phyloP scores from a whole-genome alignment of 2,329 filamentous ascomycete species.

The Teratosphaeria zuluensis region DNA sequence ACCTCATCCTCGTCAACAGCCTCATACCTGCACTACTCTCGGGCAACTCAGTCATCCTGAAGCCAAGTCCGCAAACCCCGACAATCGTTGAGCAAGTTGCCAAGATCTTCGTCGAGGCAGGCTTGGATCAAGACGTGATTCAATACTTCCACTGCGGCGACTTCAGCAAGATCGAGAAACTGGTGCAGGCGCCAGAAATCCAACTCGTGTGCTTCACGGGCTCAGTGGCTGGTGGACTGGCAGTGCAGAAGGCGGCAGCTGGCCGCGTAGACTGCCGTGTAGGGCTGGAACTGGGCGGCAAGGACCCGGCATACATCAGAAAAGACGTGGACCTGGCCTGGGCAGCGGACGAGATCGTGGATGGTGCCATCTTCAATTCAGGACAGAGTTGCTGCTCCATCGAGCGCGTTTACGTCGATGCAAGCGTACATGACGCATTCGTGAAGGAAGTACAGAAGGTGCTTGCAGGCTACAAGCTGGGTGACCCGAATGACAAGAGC shows the following conservation, averaged over 20 bases:
- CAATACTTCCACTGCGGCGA: conserved; percentile 90
- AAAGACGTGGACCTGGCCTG: conserved; percentile 78
- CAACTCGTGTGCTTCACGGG: conserved; percentile 87
- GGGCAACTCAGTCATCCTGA: conserved; percentile 85
- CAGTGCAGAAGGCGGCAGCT: conserved; percentile 74
- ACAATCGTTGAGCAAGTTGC: conserved; percentile 80
- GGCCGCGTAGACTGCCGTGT: conserved; percentile 72
- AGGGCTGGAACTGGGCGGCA: conserved; percentile 84
- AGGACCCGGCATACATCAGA: conserved; percentile 86
- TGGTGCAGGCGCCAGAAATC: conserved; percentile 68
- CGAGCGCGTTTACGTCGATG: conserved; percentile 84
- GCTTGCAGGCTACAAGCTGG: conserved; percentile 67
- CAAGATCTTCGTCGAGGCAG: conserved; percentile 67
- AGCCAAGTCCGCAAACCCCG: conserved; percentile 90
- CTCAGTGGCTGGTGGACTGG: conserved; percentile 76
- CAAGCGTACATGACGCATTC: conserved; percentile 74
- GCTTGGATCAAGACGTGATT: conserved; percentile 71
- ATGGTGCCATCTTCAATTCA: conserved; percentile 94
- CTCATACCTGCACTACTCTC: conserved; percentile 83
- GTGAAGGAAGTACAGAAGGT: conserved; percentile 70
- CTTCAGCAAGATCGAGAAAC: conserved; percentile 61
- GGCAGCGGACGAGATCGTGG: conserved; percentile 90
- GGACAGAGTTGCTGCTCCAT: conserved; percentile 96
- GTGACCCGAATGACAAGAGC: conserved; percentile 69
- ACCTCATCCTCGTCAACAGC: conserved; percentile 86